A percentile compares a stretch with the other conserved stretches of the same genome.
These are phyloP conservation scores for Ophiostoma triangulosporum DNA, from an alignment of 2,329 filamentous ascomycete genomes.

Conservation along the genomic window DNA sequence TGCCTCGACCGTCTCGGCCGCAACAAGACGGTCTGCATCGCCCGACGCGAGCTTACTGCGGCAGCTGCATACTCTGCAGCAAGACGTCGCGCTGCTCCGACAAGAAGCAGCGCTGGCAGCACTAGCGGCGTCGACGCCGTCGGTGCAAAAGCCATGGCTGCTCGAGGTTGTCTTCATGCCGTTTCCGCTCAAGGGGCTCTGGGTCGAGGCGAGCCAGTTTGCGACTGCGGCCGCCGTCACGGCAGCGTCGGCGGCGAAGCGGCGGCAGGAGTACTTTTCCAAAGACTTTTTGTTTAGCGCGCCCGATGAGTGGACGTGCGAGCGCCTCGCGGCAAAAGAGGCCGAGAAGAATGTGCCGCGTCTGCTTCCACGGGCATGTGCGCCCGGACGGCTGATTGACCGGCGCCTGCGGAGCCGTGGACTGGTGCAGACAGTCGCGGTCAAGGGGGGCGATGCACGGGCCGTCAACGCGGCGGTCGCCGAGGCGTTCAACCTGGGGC, in stretches of 20 bases:
- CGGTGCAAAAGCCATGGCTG: slow-evolving; percentile 44
- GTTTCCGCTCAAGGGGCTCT: slow-evolving; percentile 46
- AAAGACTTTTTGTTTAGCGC: slow-evolving; percentile 3
- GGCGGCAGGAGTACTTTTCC: slow-evolving; percentile 17
- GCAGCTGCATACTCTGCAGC: slow-evolving; percentile 24
- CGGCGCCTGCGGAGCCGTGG: slow-evolving; percentile 63
- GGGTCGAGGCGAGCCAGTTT: slow-evolving; percentile 38
- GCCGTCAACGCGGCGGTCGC: slow-evolving; percentile 53
- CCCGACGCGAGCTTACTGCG: slow-evolving; percentile 22
- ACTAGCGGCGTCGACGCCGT: background rate
- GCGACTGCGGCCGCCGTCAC: slow-evolving; percentile 18
- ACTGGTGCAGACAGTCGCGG: slow-evolving; percentile 48
- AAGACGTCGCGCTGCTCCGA: slow-evolving; percentile 15
- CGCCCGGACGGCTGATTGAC: slow-evolving; percentile 47
- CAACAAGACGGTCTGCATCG: slow-evolving; percentile 1
- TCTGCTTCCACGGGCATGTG: slow-evolving; percentile 56
- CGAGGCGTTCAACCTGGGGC: slow-evolving; percentile 45
- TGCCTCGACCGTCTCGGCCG: slow-evolving; percentile 24
- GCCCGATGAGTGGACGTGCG: slow-evolving; percentile 36
- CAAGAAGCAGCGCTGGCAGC: background rate
- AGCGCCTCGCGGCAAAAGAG: slow-evolving; percentile 32
- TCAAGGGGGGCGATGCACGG: slow-evolving; percentile 50
- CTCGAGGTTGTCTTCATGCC: slow-evolving; percentile 66
- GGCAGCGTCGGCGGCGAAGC: slow-evolving; percentile 13
- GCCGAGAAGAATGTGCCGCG: slow-evolving; percentile 39